Percentiles rank a stretch among this genome's conserved stretches.
Evolutionary conservation across 495 filamentous ascomycete species (phyloP).

Genomic region (Tuber indicum): DNA sequence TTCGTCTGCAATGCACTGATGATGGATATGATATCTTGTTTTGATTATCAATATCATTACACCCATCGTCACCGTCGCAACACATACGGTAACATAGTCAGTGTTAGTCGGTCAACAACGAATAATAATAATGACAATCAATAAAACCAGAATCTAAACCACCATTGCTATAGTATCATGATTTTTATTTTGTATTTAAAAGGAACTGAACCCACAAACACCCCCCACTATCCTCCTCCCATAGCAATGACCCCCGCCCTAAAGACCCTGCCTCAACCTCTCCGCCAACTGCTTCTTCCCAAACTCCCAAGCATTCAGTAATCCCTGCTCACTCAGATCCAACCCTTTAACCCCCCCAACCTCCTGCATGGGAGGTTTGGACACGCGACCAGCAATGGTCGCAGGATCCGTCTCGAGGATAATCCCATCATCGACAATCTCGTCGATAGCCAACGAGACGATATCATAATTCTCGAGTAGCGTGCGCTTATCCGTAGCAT

Average conservation of each 20-base stretch:
- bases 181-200: neutral
- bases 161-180: neutral
- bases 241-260: neutral
- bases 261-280: conserved; percentile 68
- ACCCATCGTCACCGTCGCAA: too few species aligned
- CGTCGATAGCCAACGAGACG: conserved; percentile 85
- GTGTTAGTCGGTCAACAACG: too few species aligned
- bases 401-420: conserved; percentile 95
- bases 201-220: neutral
- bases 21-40: neutral
- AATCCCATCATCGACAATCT: conserved; percentile 93
- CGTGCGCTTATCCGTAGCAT: conserved; percentile 92
- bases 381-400: conserved; percentile 82
- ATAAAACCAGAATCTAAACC: neutral
- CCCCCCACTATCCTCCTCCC: neutral
- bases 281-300: conserved; percentile 88
- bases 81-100: too few species aligned
- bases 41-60: neutral
- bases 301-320: conserved; percentile 92
- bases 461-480: conserved; percentile 97
- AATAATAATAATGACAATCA: too few species aligned
- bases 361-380: conserved; percentile 85
- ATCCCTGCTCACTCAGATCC: conserved; percentile 90
- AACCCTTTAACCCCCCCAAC: conserved; percentile 80
- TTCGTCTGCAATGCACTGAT: too few species aligned